Percentiles rank a stretch among this genome's conserved stretches.
phyloP scores from a whole-genome alignment of 2,329 filamentous ascomycete genomes.

The Trichoderma sp. region DNA sequence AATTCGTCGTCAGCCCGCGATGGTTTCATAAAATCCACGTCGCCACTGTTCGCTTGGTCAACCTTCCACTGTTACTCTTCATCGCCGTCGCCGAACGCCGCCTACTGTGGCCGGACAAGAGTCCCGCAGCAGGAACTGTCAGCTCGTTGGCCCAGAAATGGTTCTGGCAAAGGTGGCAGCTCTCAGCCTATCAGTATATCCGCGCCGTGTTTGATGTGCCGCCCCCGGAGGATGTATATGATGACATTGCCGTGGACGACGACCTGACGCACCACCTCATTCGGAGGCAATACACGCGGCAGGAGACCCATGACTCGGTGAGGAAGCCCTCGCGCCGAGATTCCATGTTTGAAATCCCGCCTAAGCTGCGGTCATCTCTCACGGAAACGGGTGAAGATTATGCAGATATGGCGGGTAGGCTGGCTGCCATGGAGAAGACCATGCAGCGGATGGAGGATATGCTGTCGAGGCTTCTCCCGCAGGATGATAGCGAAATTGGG shows the following conservation, averaged over 20 bases:
- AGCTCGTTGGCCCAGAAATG: conserved; percentile 37
- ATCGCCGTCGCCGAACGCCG: conserved; percentile 72
- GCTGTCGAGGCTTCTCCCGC: conserved; percentile 42
- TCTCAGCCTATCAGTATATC: conserved; percentile 71
- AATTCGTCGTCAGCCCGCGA: conserved; percentile 73
- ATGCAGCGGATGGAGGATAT: conserved; percentile 52
- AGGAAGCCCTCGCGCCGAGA: conserved; percentile 50
- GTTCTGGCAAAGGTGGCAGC: conserved; percentile 68
- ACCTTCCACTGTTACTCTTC: conserved; percentile 71
- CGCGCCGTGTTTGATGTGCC: conserved; percentile 72
- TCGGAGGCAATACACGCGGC: conserved; percentile 55
- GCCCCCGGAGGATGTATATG: conserved; percentile 61
- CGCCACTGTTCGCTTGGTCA: conserved; percentile 70
- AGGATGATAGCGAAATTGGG: conserved; percentile 10
- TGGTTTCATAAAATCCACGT: conserved; percentile 94
- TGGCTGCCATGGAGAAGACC: conserved; percentile 53
- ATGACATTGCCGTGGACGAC: conserved; percentile 61
- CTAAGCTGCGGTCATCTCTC: conserved; percentile 52
- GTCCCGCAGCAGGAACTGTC: conserved; percentile 25
- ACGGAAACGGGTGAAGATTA: conserved; percentile 46
- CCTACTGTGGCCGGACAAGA: conserved; percentile 57
- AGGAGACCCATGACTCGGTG: conserved; percentile 32
- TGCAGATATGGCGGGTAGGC: conserved; percentile 45
- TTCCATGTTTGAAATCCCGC: conserved; percentile 55
- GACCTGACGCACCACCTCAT: conserved; percentile 60